Conservation (phyloP, 352 stramenopile species). For the Globisporangium sylvaticum region DNA sequence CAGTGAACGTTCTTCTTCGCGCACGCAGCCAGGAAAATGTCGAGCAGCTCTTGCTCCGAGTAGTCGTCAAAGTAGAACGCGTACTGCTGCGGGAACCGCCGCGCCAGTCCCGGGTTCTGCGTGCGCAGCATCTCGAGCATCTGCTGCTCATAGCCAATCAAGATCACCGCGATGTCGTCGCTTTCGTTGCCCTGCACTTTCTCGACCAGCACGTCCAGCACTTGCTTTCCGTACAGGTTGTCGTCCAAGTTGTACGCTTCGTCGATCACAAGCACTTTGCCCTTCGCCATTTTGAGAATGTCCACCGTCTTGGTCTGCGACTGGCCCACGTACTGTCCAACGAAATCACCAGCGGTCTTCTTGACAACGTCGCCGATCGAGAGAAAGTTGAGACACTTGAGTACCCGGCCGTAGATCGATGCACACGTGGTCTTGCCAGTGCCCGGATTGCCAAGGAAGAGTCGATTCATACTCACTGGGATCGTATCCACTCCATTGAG, state of each 20-base stretch:
- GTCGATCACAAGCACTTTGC: constrained; percentile 92
- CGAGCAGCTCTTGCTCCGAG: constrained; percentile 73
- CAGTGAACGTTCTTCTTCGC: constrained; percentile 45
- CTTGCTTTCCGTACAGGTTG: constrained; percentile 59
- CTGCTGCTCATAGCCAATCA: constrained; percentile 88
- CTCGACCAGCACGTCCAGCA: constrained; percentile 88
- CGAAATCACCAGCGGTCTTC: constrained; percentile 87
- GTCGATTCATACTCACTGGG: constrained; percentile 71
- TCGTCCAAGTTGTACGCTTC: constrained; percentile 91
- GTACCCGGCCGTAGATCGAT: constrained; percentile 77
- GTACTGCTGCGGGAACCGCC: constrained; percentile 85
- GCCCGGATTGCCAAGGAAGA: constrained; percentile 90
- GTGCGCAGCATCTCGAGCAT: constrained; percentile 90
- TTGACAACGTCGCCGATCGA: constrained; percentile 87
- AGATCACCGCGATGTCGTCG: constrained; percentile 91
- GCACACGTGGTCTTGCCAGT: constrained; percentile 93
- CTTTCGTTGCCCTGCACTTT: constrained; percentile 86
- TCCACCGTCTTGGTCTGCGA: constrained; percentile 85
- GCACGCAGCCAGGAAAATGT: constrained; percentile 61
- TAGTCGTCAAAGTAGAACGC: constrained; percentile 94
- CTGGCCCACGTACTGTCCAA: constrained; percentile 76
- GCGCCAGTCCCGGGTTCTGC: constrained; percentile 84
- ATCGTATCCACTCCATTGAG: constrained; percentile 60
- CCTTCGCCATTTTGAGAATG: constrained; percentile 76
- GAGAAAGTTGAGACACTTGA: constrained; percentile 88